These are phyloP conservation scores for Urtica urens DNA, from an alignment of 306 rosid species.

Conservation along the genomic window DNA sequence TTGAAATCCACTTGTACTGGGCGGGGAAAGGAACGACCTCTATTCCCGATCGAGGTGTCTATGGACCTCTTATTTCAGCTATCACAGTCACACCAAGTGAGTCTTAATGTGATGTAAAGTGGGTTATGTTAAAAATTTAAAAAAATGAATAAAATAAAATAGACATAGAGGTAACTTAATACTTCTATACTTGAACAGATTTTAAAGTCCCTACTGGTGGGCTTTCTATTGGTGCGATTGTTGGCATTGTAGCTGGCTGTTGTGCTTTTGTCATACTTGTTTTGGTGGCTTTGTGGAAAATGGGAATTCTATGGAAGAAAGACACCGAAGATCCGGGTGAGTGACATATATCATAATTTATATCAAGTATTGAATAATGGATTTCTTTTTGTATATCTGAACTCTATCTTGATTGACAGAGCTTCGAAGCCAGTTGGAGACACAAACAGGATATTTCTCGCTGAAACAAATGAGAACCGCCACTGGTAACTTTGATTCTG, in stretches of 20 bases:
- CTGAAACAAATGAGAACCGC: slow-evolving; percentile 49
- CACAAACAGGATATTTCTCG: slow-evolving; percentile 50
- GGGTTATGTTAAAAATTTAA: background rate
- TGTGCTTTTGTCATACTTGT: slow-evolving; percentile 27
- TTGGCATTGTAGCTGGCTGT: slow-evolving; percentile 49
- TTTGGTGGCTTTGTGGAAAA: slow-evolving; percentile 29
- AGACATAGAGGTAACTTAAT: no score
- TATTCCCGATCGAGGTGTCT: slow-evolving; percentile 53
- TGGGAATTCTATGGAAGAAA: slow-evolving; percentile 37
- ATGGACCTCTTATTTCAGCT: slow-evolving; percentile 83
- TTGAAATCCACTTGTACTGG: slow-evolving; percentile 65
- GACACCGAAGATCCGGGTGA: slow-evolving; percentile 45
- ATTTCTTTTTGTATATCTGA: background rate
- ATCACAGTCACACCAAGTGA: slow-evolving; percentile 60
- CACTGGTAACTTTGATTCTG: slow-evolving; percentile 36
- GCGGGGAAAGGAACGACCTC: slow-evolving; percentile 72
- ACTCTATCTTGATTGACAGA: slow-evolving; percentile 22
- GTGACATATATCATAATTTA: background rate
- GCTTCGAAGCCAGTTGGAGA: slow-evolving; percentile 27
- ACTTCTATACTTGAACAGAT: slow-evolving; percentile 20
- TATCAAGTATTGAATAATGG: background rate
- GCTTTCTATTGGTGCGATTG: slow-evolving; percentile 42
- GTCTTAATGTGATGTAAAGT: background rate
- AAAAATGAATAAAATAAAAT: no score
- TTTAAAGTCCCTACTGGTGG: slow-evolving; percentile 33